These are phyloP conservation scores for Iberis pinnata DNA, from an alignment of 345 rosid species.

Conservation along the genomic window DNA sequence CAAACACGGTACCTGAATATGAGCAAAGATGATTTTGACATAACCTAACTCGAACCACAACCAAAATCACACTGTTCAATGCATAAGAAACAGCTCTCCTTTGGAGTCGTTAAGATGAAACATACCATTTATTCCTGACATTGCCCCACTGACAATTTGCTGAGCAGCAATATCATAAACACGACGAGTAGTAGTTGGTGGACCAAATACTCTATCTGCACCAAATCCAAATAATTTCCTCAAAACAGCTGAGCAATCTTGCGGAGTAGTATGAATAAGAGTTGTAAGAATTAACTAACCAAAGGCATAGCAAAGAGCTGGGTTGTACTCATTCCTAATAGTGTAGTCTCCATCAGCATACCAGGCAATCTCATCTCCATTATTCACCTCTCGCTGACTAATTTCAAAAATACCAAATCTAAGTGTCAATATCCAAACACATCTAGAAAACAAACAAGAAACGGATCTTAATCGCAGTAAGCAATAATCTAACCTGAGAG, in stretches of 20 bases:
- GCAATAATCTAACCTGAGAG: slow-evolving; percentile 51
- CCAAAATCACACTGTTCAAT: slow-evolving; percentile 18
- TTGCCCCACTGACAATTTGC: slow-evolving; percentile 69
- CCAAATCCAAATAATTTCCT: not conserved
- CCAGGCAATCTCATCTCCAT: slow-evolving; percentile 84
- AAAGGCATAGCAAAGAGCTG: slow-evolving; percentile 62
- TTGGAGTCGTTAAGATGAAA: slow-evolving; percentile 7
- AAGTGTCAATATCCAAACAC: slow-evolving; percentile 11
- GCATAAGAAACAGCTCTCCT: not conserved
- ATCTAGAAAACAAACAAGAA: not conserved
- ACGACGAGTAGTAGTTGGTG: slow-evolving; percentile 81
- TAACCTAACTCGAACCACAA: not conserved
- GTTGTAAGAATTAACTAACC: slow-evolving; percentile 40
- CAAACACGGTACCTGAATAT: slow-evolving; percentile 81
- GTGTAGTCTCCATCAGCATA: slow-evolving; percentile 75
- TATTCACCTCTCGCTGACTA: slow-evolving; percentile 63
- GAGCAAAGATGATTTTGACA: slow-evolving; percentile 6
- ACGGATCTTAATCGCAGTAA: not conserved
- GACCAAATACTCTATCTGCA: slow-evolving; percentile 76
- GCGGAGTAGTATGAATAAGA: not conserved
- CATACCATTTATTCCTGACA: slow-evolving; percentile 78
- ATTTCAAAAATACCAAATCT: not conserved
- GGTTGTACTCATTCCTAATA: slow-evolving; percentile 62
- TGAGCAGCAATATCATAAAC: slow-evolving; percentile 83
- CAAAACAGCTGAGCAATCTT: not conserved